These are phyloP conservation scores for Penicillium occitanis DNA, from an alignment of 2,329 filamentous ascomycete genomes.

Conservation along the genomic window DNA sequence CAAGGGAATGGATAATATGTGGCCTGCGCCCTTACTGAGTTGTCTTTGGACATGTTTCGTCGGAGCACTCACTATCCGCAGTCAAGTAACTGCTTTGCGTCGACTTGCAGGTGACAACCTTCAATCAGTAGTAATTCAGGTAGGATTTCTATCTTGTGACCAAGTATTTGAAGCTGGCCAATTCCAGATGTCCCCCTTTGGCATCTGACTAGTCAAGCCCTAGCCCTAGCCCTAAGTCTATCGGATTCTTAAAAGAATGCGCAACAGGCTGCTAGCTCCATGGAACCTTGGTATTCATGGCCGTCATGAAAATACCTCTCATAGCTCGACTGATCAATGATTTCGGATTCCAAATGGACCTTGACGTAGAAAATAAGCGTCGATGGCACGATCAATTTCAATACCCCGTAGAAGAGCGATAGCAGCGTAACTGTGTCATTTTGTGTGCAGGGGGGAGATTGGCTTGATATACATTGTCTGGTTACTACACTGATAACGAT, in stretches of 20 bases:
- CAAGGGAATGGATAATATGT: neutral
- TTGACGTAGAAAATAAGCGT: neutral
- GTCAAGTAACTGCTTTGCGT: neutral
- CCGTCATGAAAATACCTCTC: neutral
- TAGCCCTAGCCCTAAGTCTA: neutral
- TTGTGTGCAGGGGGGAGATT: neutral
- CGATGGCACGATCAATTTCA: too few species aligned
- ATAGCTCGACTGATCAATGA: neutral
- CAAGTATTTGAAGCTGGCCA: neutral
- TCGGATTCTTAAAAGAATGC: neutral
- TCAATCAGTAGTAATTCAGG: neutral
- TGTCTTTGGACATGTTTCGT: neutral
- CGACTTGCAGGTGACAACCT: neutral
- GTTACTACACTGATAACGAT: neutral
- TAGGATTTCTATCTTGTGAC: neutral
- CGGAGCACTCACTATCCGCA: neutral
- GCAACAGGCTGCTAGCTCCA: neutral
- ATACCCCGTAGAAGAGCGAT: neutral
- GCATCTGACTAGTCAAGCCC: neutral
- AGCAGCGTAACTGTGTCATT: neutral
- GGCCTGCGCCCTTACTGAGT: neutral
- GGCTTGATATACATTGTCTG: neutral
- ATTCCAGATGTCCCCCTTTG: neutral
- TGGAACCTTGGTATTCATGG: neutral
- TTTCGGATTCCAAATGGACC: neutral